Evolutionary conservation across 1,284 basidiomycete species (phyloP), one percentile per base, ranked within the genome.

Genomic region (Sporisorium sorghi): DNA sequence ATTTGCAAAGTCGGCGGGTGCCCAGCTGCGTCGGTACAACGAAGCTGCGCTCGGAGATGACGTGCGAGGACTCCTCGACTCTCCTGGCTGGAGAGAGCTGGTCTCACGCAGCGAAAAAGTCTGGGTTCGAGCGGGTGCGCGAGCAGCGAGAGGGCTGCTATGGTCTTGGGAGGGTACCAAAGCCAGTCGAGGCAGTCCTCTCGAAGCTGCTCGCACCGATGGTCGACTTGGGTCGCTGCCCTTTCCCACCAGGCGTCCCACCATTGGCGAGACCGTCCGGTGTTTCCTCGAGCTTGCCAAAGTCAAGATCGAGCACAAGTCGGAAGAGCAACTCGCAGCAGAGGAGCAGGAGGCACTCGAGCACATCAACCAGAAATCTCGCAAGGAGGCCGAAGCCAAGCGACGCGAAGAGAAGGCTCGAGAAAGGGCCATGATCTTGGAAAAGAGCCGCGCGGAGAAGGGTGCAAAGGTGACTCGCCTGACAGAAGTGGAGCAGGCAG

Each of bases 1-100:
- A 85, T 93, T 93, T 8, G 97, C 97, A 0, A 93, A 94, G 81
- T 96, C 93, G 85, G 95, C 95, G 12, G 97, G 97, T 85, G 97
- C 97, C 0, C 90, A 90, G 86, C 88, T 99, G 17, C 91, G 97
- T 83, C 90, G 97, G 68, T 97, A 97, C 83, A 97, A 97, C 57
- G 97, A 99, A 84, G 91, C 92, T 82, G 92, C 93, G 17, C 87
- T 99, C 48, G 90, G 90, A 79, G 94, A 97, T 60, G 93, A 94
- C 77, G 80, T 90, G 81, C 58, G 47, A 3, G 58, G 28, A 7
- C 55, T 78, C 37, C 66, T 83, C 28, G 56, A 65, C 33, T 56
- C 60, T 2, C 61, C 68, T 1, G 77, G 75, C 10, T 84, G 83
- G 83, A 60, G 82, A 15, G 58, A 74, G 46, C 66, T 82, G 32